A percentile compares a stretch with the other conserved stretches of the same genome.
phyloP scores from a whole-genome alignment of 2,329 filamentous ascomycete genomes.

The Fusarium illudens region DNA sequence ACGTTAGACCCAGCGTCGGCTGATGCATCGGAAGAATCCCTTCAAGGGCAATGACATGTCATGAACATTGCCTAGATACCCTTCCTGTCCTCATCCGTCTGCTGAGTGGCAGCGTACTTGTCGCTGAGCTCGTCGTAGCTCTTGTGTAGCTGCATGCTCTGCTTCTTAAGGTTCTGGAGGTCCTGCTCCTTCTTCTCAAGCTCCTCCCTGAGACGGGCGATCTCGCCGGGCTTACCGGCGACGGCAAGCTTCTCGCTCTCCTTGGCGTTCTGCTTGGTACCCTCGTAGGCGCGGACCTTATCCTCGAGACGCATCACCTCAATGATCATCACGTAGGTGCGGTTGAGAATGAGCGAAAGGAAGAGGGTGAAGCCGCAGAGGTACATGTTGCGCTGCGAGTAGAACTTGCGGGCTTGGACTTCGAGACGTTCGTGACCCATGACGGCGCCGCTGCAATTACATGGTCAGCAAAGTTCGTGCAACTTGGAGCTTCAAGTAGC shows the following conservation, averaged over 20 bases:
- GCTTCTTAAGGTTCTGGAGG: constrained; percentile 89
- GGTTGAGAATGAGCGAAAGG: constrained; percentile 98
- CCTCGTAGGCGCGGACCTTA: constrained; percentile 83
- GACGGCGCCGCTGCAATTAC: constrained; percentile 64
- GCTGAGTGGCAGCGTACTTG: constrained; percentile 71
- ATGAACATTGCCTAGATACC: constrained; percentile 52
- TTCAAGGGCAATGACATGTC: not conserved
- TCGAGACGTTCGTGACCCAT: constrained; percentile 96
- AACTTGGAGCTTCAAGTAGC: not conserved
- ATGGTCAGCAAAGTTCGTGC: constrained; percentile 29
- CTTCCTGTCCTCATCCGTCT: constrained; percentile 66
- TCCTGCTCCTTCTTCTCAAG: constrained; percentile 83
- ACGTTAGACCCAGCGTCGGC: not conserved
- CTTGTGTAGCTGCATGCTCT: constrained; percentile 80
- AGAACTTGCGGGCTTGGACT: constrained; percentile 99
- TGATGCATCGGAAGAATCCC: not conserved
- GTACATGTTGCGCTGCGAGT: constrained; percentile 99
- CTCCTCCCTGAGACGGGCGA: constrained; percentile 74
- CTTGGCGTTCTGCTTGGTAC: constrained; percentile 64
- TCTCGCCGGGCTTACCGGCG: constrained; percentile 78
- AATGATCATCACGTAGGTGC: constrained; percentile 97
- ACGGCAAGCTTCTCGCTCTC: constrained; percentile 75
- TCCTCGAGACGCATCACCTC: constrained; percentile 92
- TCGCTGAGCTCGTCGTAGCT: constrained; percentile 90
- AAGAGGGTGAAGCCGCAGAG: constrained; percentile 99